Evolutionary conservation across 228 moss, liverwort and hornwort genomes (phyloP).

Genomic region (Sphagnum fallax): DNA sequence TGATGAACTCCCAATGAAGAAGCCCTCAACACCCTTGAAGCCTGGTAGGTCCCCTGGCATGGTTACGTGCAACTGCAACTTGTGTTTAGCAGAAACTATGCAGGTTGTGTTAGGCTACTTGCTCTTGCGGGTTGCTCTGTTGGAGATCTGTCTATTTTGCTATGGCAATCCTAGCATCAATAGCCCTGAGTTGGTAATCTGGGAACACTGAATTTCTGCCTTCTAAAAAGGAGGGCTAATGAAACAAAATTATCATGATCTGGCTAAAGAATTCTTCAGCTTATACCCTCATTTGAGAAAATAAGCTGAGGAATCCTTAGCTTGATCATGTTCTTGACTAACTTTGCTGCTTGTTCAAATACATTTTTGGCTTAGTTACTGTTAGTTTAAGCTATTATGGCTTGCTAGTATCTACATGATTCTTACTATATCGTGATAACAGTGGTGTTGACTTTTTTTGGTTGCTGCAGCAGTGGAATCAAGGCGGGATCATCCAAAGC

Average conservation of each 20-base stretch:
- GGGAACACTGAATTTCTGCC: background rate
- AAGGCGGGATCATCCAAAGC: background rate
- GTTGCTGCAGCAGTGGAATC: background rate
- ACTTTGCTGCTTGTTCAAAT: background rate
- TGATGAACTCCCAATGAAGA: slow-evolving; percentile 8
- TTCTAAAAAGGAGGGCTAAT: too few relatives aligned
- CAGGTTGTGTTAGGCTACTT: background rate
- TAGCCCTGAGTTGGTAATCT: background rate
- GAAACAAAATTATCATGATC: too few relatives aligned
- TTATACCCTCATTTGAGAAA: too few relatives aligned
- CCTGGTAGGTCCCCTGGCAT: background rate
- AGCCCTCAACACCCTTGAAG: background rate
- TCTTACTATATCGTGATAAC: background rate
- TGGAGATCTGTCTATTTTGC: background rate
- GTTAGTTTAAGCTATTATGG: background rate
- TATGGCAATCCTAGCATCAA: background rate
- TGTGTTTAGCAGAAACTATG: background rate
- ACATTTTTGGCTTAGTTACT: background rate
- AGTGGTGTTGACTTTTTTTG: background rate
- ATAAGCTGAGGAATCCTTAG: too few relatives aligned
- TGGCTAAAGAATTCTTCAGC: too few relatives aligned
- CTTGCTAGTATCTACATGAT: background rate
- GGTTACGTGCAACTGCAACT: background rate
- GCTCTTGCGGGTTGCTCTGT: background rate
- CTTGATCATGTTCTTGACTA: too few relatives aligned